A percentile compares a stretch with the other conserved stretches of the same genome.
These are phyloP conservation scores for Ceratobasidium sp. DNA, from an alignment of 1,284 basidiomycete genomes.

Conservation along the genomic window DNA sequence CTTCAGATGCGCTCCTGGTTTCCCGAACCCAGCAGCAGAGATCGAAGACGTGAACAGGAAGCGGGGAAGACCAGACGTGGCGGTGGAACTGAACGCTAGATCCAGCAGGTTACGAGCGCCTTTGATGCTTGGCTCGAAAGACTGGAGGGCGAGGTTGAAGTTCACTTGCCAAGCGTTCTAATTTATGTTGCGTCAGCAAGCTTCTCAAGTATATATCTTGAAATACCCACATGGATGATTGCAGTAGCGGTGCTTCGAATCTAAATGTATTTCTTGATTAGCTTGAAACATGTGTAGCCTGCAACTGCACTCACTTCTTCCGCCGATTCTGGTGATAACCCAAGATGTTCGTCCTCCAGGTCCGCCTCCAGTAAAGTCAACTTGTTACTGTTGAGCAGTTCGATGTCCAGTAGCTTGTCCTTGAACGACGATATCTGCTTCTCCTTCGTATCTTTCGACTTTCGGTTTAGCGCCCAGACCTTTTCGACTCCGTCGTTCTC, in stretches of 20 bases:
- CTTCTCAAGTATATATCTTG: too few species aligned
- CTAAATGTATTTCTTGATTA: background rate
- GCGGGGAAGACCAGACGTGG: constrained; percentile 20
- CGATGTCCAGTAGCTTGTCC: constrained; percentile 36
- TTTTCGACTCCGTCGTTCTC: constrained; percentile 26
- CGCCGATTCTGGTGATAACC: constrained; percentile 51
- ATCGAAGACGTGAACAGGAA: constrained; percentile 47
- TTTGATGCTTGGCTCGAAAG: constrained; percentile 48
- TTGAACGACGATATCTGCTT: constrained; percentile 38
- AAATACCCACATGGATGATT: constrained; percentile 56
- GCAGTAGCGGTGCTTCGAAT: constrained; percentile 54
- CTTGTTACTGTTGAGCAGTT: constrained; percentile 32
- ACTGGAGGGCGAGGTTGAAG: constrained; percentile 48
- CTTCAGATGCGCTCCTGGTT: background rate
- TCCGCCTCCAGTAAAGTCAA: constrained; percentile 52
- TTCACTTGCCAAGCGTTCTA: constrained; percentile 54
- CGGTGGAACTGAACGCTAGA: constrained; percentile 43
- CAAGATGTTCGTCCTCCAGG: constrained; percentile 51
- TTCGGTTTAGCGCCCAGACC: constrained; percentile 49
- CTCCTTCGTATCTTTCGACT: constrained; percentile 12
- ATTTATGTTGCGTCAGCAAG: background rate
- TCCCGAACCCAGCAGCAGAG: constrained; percentile 2
- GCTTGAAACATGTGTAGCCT: background rate
- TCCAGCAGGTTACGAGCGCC: constrained; percentile 48
- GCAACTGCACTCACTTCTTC: constrained; percentile 53